Evolutionary conservation across 345 rosid species (phyloP), one percentile per base, ranked within the genome.

Genomic region (Viola odorata): DNA sequence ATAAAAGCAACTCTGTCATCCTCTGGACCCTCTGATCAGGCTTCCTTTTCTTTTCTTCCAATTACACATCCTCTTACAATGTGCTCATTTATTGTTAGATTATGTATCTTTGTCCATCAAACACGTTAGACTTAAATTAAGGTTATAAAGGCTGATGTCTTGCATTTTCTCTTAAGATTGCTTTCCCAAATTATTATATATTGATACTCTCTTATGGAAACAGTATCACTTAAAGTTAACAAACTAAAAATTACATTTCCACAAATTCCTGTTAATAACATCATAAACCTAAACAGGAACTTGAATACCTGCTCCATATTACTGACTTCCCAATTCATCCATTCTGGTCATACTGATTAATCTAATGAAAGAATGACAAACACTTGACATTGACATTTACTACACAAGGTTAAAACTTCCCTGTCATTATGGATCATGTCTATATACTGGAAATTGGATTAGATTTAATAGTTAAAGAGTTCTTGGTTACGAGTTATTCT

Each of bases 1-100:
- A 76, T 62, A 83, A 81, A 81, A 82, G 77, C 77, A 82, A 76
- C 75, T 73, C 69, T 64, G 70, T 63, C 79, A 74, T 77, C 76
- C 74, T 75, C 74, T 52, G 79, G 83, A 72, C 77, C 82, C 72
- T 75, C 47, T 73, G 62, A 69, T 57, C 8, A 65, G 64, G 63
- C 70, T 69, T 79, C 68, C 64, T 69, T 53, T 60, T 57, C 53
- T 71, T 69, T 77, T 39, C 78, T 63, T 80, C 70, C 73, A 71
- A 59, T 77, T 55, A 69, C 69, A 58, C 45, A 58, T 47, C 45
- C 52, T 70, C 69, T 58, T 37, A 53, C 8, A 67, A 23, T n/a
- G n/a, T n/a, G n/a, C n/a, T n/a, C n/a, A n/a, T n/a, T n/a, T n/a
- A n/a, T n/a, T n/a, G n/a, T n/a, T n/a, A n/a, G n/a, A n/a, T n/a